Evolutionary conservation across 768 basidiomycete species (phyloP).

Genomic region (Trametes punicea): DNA sequence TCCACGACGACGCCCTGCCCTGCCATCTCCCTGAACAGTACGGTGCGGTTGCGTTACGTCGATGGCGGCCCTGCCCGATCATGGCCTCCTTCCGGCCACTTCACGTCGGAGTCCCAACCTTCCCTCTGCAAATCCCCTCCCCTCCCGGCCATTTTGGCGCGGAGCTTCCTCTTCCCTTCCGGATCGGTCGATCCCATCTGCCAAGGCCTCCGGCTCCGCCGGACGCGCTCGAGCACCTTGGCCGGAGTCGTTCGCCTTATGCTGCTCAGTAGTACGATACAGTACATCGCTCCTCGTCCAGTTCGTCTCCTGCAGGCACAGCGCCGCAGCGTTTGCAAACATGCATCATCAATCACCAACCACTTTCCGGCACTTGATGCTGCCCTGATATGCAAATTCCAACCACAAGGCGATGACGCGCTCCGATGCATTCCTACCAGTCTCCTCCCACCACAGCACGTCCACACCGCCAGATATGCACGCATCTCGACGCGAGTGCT

Average conservation of each 20-base stretch:
- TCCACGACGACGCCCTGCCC: too few relatives aligned
- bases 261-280: too few relatives aligned
- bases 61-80: conserved; percentile 9
- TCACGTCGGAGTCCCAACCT: neutral
- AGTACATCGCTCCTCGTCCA: too few relatives aligned
- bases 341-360: too few relatives aligned
- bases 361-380: too few relatives aligned
- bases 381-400: neutral
- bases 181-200: neutral
- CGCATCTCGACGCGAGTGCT: too few relatives aligned
- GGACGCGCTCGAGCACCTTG: too few relatives aligned
- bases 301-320: too few relatives aligned
- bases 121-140: neutral
- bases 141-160: neutral
- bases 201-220: neutral
- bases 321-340: too few relatives aligned
- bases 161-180: neutral
- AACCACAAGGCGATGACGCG: neutral
- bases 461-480: too few relatives aligned
- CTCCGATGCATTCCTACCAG: conserved; percentile 1
- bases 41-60: too few relatives aligned
- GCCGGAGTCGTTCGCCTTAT: neutral
- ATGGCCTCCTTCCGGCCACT: neutral
- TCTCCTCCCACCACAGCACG: neutral
- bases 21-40: too few relatives aligned